Base-by-base conservation (phyloP, 495 filamentous ascomycete genomes). In the Tuber umbilicatum region DNA sequence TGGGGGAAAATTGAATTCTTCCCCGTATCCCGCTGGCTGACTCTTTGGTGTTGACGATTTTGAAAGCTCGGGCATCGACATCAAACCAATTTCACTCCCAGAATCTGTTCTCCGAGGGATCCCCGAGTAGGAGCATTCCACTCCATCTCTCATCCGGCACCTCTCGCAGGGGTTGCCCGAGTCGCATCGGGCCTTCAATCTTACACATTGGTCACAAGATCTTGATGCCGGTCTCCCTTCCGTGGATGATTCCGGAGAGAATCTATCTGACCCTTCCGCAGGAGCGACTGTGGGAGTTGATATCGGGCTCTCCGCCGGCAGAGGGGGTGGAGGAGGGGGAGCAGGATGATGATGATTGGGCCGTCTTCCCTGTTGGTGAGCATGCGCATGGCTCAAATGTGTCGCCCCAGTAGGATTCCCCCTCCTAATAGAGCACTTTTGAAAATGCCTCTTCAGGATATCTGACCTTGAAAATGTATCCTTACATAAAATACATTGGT, bases 401-500 rank as follows among this genome's bases (percentile, higher is more conserved):
- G 90, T 95, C 73, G 90, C 91, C 73, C 93, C 94, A 37, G 92
- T 96, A 39, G 94, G 94, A 85, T 97, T 97, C 68, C 95, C 95
- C 78, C 95, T 90, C 78, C 95, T 89, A 71, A 97, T 90, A 42
- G 94, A 97, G 85, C 95, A 99, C 85, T 99, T 99, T 83, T 97
- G 93, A 84, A 99, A 99, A 84, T 99, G 95, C 74, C 95, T 91
- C 86, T 99, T 99, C 83, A 99, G 85, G 78, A 99, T 99, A 83
- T 99, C 95, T 86, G 93, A 97, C 82, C 95, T 90, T 39, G 94
- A 97, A 85, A 99, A 99, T n/a, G 93, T 97, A 84, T 99, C 95
- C 83, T 94, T 91, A 86, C 95, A 99, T 67, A 99, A 87, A 75
- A 93, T 91, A 85, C 95, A 99, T 89, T 93, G 93, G 86, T 99